Percentiles rank a stretch among this genome's conserved stretches.
phyloP scores from a whole-genome alignment of 1,284 basidiomycete genomes.

The Leccinum griseonigrum region DNA sequence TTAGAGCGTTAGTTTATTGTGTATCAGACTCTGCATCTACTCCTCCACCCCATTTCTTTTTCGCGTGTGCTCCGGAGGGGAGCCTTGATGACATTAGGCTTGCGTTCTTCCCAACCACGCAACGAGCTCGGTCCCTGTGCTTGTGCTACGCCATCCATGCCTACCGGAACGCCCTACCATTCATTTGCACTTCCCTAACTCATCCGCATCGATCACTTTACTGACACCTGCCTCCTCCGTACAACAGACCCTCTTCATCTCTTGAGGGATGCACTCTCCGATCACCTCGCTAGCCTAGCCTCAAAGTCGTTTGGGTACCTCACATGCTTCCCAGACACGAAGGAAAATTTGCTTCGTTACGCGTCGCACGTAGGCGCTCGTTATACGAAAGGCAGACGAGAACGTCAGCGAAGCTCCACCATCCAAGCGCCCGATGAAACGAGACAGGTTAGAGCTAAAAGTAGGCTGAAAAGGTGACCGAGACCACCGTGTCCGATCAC shows the following conservation, averaged over 20 bases:
- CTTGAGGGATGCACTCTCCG: conserved; percentile 81
- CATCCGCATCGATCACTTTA: conserved; percentile 81
- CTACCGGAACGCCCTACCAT: conserved; percentile 22
- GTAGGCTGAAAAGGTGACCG: too few species aligned
- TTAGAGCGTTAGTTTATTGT: too few species aligned
- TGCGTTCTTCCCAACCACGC: background rate
- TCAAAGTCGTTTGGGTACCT: conserved; percentile 69
- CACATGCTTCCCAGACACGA: conserved; percentile 48
- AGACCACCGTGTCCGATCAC: too few species aligned
- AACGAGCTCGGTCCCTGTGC: too few species aligned
- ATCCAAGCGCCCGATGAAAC: conserved; percentile 15
- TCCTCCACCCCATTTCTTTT: too few species aligned
- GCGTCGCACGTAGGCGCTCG: conserved; percentile 38
- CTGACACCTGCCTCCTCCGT: conserved; percentile 35
- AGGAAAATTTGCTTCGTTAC: too few species aligned
- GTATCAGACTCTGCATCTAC: too few species aligned
- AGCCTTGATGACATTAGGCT: too few species aligned
- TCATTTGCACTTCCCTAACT: conserved; percentile 66
- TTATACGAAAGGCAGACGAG: conserved; percentile 33
- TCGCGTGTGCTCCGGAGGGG: too few species aligned
- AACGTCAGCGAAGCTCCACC: conserved; percentile 1
- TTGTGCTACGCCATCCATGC: too few species aligned
- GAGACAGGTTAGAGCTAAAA: background rate
- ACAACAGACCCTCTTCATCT: conserved; percentile 61
- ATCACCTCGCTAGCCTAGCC: conserved; percentile 71